Evolutionary conservation across 2,329 filamentous ascomycete species (phyloP), one percentile per base, ranked within the genome.

Genomic region (Ceratocystis albifundus): DNA sequence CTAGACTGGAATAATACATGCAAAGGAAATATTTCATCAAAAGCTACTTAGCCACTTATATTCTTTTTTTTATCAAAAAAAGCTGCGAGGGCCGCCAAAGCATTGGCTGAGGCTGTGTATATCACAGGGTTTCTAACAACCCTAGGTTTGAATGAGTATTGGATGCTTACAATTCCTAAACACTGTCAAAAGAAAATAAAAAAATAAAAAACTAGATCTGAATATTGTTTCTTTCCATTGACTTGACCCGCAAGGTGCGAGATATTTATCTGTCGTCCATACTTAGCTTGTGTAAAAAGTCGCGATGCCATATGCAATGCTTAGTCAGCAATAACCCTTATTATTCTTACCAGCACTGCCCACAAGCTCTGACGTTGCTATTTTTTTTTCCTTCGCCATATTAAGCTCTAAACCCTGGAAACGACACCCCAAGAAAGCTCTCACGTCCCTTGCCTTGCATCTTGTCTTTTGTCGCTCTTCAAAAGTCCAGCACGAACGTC

Each of bases 391-490:
- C 32, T 30, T 17, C 8, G 28, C 17, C 53, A n/a, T n/a, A 20
- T 17, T n/a, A 30, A 59, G 53, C 53, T 59, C 28, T 59, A 59
- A 59, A 59, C 53, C 53, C 53, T 59, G 28, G 53, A 30, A 17
- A 41, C 36, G 10, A 3, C 53, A 22, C 28, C 28, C n/a, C 25
- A 7, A 59, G 53, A 59, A 59, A 59, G 53, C 53, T 59, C 53
- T 59, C 53, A 59, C 53, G 17, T 59, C 12, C 20, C 48, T 53
- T 25, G 48, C 20, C 28, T 41, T 25, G 48, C 20, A 15, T 41
- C 50, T 28, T 55, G 10, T 30, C 12, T 32, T 30, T 17, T 15
- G 50, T 55, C 50, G 50, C 2, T 36, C 53, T 59, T 59, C 20
- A 25, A 15, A n/a, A 59, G 25, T n/a, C 28, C 53, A 59, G 53